Evolutionary conservation across 129 eudicot genomes (phyloP).

Genomic region (Heracleum sosnowskyi): DNA sequence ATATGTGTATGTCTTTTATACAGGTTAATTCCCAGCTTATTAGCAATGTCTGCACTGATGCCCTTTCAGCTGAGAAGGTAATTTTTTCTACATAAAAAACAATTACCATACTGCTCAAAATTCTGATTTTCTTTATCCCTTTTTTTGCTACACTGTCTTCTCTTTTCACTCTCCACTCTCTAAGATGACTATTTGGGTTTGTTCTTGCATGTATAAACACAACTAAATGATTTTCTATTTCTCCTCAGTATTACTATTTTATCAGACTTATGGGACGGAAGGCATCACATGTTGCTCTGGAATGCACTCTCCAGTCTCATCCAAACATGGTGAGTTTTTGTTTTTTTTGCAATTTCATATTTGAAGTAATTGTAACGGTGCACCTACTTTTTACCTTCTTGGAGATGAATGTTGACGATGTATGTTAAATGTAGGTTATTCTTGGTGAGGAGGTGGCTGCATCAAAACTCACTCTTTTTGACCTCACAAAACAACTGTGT

Average conservation of each 20-base stretch:
- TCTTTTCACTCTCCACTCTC: not conserved
- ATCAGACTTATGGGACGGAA: constrained; percentile 93
- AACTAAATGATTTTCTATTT: constrained; percentile 6
- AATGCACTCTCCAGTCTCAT: constrained; percentile 95
- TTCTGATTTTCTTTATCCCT: not conserved
- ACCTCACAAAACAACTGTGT: constrained; percentile 85
- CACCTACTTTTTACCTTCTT: not conserved
- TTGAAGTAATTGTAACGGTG: not conserved
- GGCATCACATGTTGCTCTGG: constrained; percentile 95
- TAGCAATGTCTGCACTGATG: constrained; percentile 98
- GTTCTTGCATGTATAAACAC: not conserved
- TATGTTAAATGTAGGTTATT: constrained; percentile 54
- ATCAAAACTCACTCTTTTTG: constrained; percentile 85
- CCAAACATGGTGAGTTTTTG: constrained; percentile 67
- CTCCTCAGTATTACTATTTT: constrained; percentile 76
- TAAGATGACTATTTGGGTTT: not conserved
- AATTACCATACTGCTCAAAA: not conserved
- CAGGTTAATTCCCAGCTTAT: constrained; percentile 90
- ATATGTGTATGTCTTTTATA: not conserved
- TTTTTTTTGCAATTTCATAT: not conserved
- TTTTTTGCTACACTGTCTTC: not conserved
- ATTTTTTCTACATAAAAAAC: not conserved
- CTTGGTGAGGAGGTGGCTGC: constrained; percentile 96
- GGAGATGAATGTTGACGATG: not conserved
- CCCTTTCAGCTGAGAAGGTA: constrained; percentile 97